Conservation (phyloP, 225 moss, liverwort and hornwort genomes). For the Ulota crispa region DNA sequence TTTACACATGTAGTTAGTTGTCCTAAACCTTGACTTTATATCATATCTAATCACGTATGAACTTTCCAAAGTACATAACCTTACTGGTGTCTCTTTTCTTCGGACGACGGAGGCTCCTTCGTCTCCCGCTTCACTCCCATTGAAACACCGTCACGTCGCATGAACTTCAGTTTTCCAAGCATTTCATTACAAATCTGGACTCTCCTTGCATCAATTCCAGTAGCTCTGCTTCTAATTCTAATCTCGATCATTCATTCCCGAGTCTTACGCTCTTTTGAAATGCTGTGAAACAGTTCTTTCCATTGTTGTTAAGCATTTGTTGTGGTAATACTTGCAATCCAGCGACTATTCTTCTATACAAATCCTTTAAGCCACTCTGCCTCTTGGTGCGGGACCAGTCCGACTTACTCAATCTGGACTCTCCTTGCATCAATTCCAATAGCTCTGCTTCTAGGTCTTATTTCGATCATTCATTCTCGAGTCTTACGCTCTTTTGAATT, state of each 20-base stretch:
- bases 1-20: no score
- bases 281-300: not conserved
- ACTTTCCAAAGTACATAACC: no score
- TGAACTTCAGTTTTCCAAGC: no score
- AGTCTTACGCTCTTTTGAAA: not conserved
- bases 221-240: not conserved
- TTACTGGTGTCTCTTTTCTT: no score
- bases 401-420: slow-evolving; percentile 54
- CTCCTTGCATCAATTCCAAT: not conserved
- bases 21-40: no score
- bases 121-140: no score
- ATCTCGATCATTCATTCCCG: not conserved
- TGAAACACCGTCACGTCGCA: no score
- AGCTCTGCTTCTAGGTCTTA: not conserved
- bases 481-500: not conserved
- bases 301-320: not conserved
- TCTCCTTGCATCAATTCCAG: not conserved
- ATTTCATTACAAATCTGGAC: no score
- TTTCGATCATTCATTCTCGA: not conserved
- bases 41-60: no score
- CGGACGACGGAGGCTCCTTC: no score
- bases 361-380: no score
- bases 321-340: not conserved
- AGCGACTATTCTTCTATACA: no score
- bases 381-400: slow-evolving; percentile 86